Evolutionary conservation across 1,139 yeast genomes (phyloP), one percentile per base, ranked within the genome.

Genomic region (Lodderomyces jiufengensis): DNA sequence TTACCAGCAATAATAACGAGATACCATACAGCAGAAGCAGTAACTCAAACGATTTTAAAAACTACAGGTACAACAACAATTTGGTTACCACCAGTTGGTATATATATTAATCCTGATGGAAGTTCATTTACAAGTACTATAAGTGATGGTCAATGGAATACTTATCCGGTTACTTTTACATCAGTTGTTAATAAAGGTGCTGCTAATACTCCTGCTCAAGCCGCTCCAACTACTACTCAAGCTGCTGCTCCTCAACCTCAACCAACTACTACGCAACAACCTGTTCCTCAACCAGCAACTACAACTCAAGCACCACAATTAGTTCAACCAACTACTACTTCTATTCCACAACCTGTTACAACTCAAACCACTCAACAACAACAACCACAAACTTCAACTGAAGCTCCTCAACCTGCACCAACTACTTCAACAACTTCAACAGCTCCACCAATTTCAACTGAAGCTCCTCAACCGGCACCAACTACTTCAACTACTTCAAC

Each of bases 31-130:
- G 87, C 86, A n/a, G 68, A 61, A 1, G 61, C 77, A 2, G 77
- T 77, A 20, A 78, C 83, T 2, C 65, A 67, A 11, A 73, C 79
- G 1, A 62, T 70, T 38, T 71, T 77, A 15, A 66, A 66, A 44
- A 68, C 78, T 15, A 79, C 84, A 1, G 75, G 80, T 7, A 78
- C 84, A 5, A 70, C 79, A 29, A 72, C 84, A 8, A 63, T 75
- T 21, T 66, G 73, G 41, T 75, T 82, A 39, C 86, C 88, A 34
- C 78, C 86, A n/a, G 87, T 82, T 23, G 77, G 80, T 52, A 64
- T 79, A 29, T 65, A 80, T 32, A 70, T 82, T 37, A 21, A 26
- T 9, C 76, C 83, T 29, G 74, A 77, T 51, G 84, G 77, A 41
- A 75, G 64, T 25, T 77, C 84, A 27, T 77, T 70, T 46, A 81